Conservation (phyloP, 2,329 filamentous ascomycete species). For the Calonectria honghensis region DNA sequence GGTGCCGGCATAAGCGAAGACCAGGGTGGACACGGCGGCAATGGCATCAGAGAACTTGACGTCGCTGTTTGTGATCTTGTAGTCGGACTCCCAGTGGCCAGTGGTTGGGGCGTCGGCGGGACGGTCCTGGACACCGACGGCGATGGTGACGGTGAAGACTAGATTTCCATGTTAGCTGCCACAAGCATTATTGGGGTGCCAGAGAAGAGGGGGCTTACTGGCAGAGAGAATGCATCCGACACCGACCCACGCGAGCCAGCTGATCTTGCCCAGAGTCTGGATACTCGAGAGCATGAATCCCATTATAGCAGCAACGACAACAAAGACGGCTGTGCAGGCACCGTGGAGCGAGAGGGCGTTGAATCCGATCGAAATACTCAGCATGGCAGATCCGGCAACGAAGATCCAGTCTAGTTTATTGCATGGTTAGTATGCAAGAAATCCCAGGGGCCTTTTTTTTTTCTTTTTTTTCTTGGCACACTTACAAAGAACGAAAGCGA, state of each 20-base stretch:
- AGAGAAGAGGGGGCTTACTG: constrained; percentile 27
- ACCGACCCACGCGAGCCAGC: constrained; percentile 31
- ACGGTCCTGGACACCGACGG: constrained; percentile 48
- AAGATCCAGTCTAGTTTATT: constrained; percentile 26
- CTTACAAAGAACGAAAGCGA: constrained; percentile 59
- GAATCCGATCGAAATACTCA: constrained; percentile 35
- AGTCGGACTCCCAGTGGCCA: constrained; percentile 56
- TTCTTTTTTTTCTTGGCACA: neutral
- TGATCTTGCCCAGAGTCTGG: constrained; percentile 32
- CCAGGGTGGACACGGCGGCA: constrained; percentile 57
- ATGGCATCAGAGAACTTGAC: constrained; percentile 58
- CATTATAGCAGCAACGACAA: constrained; percentile 30
- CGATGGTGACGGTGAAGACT: constrained; percentile 50
- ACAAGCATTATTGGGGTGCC: neutral
- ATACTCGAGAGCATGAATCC: constrained; percentile 26
- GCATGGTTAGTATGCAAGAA: neutral
- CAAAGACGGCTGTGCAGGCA: constrained; percentile 31
- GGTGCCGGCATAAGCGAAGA: constrained; percentile 63
- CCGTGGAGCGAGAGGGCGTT: constrained; percentile 28
- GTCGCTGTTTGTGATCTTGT: constrained; percentile 52
- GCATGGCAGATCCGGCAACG: constrained; percentile 32
- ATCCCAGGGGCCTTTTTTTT: too few species aligned
- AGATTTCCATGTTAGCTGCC: neutral
- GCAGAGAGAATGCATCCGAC: constrained; percentile 39
- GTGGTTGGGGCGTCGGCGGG: constrained; percentile 43